Evolutionary conservation across 2,329 filamentous ascomycete genomes (phyloP).

Genomic region (Fusarium austroafricanum): DNA sequence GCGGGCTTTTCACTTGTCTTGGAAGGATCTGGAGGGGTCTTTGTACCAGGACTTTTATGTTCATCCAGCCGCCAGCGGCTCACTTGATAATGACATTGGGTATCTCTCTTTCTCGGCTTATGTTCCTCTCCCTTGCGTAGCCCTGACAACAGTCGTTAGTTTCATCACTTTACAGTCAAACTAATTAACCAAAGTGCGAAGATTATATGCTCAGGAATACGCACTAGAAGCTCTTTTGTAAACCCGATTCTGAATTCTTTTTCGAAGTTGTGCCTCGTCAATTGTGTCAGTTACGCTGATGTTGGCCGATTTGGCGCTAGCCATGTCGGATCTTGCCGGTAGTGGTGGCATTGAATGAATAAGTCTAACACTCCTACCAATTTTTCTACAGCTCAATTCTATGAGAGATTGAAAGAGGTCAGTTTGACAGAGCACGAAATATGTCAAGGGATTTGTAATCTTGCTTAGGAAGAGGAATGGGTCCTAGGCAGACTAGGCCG

Average conservation of each 20-base stretch:
- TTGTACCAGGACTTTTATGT: accelerated
- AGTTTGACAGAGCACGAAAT: no score
- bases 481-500: not conserved
- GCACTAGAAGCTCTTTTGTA: not conserved
- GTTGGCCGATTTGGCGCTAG: not conserved
- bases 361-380: no score
- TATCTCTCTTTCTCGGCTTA: not conserved
- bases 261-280: not conserved
- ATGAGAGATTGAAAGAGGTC: no score
- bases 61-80: not conserved
- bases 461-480: no score
- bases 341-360: not conserved
- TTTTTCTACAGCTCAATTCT: no score
- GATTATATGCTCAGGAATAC: no score
- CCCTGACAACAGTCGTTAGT: not conserved
- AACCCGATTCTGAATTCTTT: not conserved
- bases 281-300: accelerated
- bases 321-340: accelerated
- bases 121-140: not conserved
- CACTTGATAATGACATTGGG: not conserved
- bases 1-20: accelerated
- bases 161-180: no score
- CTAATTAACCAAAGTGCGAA: accelerated
- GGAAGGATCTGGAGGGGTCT: accelerated
- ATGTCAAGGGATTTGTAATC: not conserved